phyloP scores from a whole-genome alignment of 2,329 filamentous ascomycete species.

The Phyllosticta capitalensis region DNA sequence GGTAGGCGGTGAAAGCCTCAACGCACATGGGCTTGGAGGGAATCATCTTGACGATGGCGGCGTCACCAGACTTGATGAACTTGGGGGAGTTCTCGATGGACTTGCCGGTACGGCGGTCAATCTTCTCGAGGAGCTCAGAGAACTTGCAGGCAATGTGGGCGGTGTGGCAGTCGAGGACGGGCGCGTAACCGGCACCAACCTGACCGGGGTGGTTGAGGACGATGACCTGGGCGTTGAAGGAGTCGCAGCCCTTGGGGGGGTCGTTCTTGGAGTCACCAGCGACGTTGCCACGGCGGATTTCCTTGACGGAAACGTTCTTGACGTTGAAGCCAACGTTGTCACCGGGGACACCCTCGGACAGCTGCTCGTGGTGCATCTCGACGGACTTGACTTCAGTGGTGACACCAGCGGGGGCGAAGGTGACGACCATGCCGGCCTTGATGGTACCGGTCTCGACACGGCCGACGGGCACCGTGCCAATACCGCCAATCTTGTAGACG shows the following conservation, averaged over 20 bases:
- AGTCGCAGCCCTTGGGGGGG: constrained; percentile 77
- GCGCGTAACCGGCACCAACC: constrained; percentile 97
- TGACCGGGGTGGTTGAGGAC: constrained; percentile 99
- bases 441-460: constrained; percentile 97
- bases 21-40: constrained; percentile 99
- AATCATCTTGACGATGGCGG: constrained; percentile 99
- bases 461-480: constrained; percentile 98
- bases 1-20: constrained; percentile 99
- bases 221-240: constrained; percentile 99
- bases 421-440: constrained; percentile 85
- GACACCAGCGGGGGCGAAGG: constrained; percentile 96
- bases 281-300: constrained; percentile 99
- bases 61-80: constrained; percentile 99
- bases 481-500: constrained; percentile 99
- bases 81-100: constrained; percentile 84
- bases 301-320: constrained; percentile 99
- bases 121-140: constrained; percentile 98
- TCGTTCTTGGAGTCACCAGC: constrained; percentile 99
- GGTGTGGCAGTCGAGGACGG: constrained; percentile 99
- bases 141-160: constrained; percentile 99
- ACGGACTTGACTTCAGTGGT: constrained; percentile 99
- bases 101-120: constrained; percentile 99
- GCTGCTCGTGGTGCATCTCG: constrained; percentile 99
- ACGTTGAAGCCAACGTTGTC: constrained; percentile 99
- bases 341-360: constrained; percentile 86